These are phyloP conservation scores for Sutorius eximius DNA, from an alignment of 1,284 basidiomycete genomes.

Conservation along the genomic window DNA sequence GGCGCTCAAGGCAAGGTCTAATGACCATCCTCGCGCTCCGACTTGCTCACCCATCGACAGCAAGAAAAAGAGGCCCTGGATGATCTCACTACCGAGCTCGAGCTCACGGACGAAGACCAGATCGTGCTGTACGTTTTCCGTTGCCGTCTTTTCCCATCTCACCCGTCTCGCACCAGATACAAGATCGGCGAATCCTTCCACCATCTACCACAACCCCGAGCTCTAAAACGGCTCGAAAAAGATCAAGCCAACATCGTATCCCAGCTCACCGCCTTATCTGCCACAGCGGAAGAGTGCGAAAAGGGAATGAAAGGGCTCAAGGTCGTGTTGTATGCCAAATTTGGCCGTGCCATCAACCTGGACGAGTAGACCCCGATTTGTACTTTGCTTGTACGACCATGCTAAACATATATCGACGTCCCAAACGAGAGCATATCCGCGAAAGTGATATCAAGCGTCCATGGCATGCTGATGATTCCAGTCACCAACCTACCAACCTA, in stretches of 20 bases:
- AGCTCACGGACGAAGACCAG: constrained; percentile 85
- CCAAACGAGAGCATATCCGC: background rate
- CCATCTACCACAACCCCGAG: constrained; percentile 70
- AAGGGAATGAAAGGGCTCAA: constrained; percentile 90
- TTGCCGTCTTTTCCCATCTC: background rate
- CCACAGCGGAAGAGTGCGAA: constrained; percentile 71
- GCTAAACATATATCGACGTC: background rate
- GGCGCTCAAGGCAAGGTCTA: constrained; percentile 59
- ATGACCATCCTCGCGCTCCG: background rate
- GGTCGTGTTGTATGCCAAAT: constrained; percentile 86
- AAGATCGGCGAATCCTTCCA: constrained; percentile 90
- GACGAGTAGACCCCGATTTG: constrained; percentile 54
- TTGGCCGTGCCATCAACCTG: constrained; percentile 91
- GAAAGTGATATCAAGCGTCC: background rate
- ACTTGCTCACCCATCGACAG: constrained; percentile 39
- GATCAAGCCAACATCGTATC: constrained; percentile 65
- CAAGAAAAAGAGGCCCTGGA: constrained; percentile 93
- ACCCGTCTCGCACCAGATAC: constrained; percentile 55
- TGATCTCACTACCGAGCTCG: constrained; percentile 84
- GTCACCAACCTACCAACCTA: constrained; percentile 11
- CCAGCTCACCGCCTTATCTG: constrained; percentile 58
- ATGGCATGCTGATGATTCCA: background rate
- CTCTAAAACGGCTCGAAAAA: constrained; percentile 71
- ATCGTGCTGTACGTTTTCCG: constrained; percentile 60
- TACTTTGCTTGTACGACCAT: constrained; percentile 5